Evolutionary conservation across 108 stramenopile genomes (phyloP), one percentile per base, ranked within the genome.

Genomic region (Conticribra guillardii): DNA sequence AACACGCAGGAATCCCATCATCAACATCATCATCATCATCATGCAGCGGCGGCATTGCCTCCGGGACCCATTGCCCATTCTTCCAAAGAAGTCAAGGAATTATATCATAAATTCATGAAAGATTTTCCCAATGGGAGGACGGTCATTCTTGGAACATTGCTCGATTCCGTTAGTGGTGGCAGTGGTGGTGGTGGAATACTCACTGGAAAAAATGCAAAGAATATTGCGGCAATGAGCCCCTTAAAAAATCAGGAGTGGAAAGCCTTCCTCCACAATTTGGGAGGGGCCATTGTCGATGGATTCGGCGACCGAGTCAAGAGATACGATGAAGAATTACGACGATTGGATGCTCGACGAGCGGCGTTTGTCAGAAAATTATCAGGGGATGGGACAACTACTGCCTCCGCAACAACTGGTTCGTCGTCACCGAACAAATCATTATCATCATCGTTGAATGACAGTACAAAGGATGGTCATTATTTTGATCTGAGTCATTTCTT

Each of bases 71-170:
- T 75, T 9, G 47, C 71, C n/a, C 75, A 82, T 24, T 56, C 78
- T 5, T 72, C 84, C 18, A 82, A 85, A 46, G 34, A 68, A 23
- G 89, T 91, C 14, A 74, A 73, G 48, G 81, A 86, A 32, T 24
- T 94, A 4, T 82, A 81, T 66, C 66, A 86, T 29, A 87, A 87
- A 59, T 77, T 94, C 53, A 33, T 54, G 3, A 64, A 76, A n/a
- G 90, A 94, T 53, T 94, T 94, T 71, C 88, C 92, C 45, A 87
- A 84, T 73, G 92, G 86, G 9, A 74, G 75, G 28, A 84, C 82
- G 21, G 85, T 85, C 33, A 77, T 85, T 32, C 44, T 94, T 30
- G 85, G 87, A 0, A 84, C 82, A 8, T 80, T 90, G 5, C 45
- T 88, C 21, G 82, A 86, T 54, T 27, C 26, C 15, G 22, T 26